Evolutionary conservation across 2,329 filamentous ascomycete species (phyloP), one percentile per base, ranked within the genome.

Genomic region (Aspergillus hiratsukae): DNA sequence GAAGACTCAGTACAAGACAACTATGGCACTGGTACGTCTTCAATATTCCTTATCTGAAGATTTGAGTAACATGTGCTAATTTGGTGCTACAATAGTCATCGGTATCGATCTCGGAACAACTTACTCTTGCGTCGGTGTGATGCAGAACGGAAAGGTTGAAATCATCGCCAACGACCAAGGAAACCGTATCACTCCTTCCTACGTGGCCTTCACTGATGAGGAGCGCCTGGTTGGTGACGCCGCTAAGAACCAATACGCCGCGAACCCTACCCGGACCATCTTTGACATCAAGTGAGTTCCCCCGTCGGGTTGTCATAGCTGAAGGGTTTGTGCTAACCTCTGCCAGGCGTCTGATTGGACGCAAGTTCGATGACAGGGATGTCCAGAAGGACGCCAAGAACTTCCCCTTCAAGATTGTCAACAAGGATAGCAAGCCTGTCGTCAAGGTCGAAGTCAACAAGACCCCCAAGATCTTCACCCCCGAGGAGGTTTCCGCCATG

Each of bases 171-270:
- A 96, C 82, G 91, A 96, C 79, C 91, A 96, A 83, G 91, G 91
- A 83, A 91, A 96, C 86, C 89, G 91, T 81, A 96, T 96, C 68
- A 96, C 91, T 69, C 91, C 91, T 55, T 96, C 91, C 63, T 96
- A 94, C 78, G 91, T 96, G 74, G 91, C 91, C 71, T 96, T 96
- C 78, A 97, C 91, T 77, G 92, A 97, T 70, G 91, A 97, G 63
- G 94, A 97, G 80, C 88, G 94, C 74, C 83, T 99, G 66, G 91
- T 99, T 67, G 94, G 94, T 83, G 94, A 99, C 78, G 91, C 94
- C 71, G 91, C 91, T 71, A 96, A 96, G 87, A 95, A 96, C 81
- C 91, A 96, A 83, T 91, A 89, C 72, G 87, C 89, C 61, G 78
- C 86, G 55, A 93, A 93, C 83, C 90, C 89, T 48, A 78, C 71